These are phyloP conservation scores for Zygoascus flipseniorum DNA, from an alignment of 805 yeast species.

Conservation along the genomic window DNA sequence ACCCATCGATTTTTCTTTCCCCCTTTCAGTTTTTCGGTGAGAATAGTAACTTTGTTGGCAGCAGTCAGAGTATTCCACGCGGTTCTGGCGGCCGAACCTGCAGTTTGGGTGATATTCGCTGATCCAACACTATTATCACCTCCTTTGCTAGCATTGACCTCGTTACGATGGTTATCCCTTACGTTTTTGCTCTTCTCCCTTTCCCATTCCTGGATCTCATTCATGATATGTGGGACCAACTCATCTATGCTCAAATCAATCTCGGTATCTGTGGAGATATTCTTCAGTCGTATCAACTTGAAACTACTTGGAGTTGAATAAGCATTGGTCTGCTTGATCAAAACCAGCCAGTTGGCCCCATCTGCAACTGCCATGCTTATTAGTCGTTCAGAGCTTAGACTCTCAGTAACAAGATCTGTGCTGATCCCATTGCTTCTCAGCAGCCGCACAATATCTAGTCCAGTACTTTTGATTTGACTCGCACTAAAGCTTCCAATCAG, in stretches of 20 bases:
- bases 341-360: constrained; percentile 68
- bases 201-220: constrained; percentile 16
- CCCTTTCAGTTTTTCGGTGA: constrained; percentile 63
- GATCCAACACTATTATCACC: background rate
- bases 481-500: constrained; percentile 62
- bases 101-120: background rate
- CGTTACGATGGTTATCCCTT: background rate
- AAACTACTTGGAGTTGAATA: constrained; percentile 41
- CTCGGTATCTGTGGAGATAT: constrained; percentile 53
- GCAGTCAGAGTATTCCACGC: background rate
- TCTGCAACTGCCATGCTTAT: constrained; percentile 53
- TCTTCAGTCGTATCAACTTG: constrained; percentile 70
- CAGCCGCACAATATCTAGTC: constrained; percentile 51
- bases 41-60: constrained; percentile 32
- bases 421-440: constrained; percentile 75
- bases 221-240: constrained; percentile 38
- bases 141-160: background rate
- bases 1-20: constrained; percentile 69
- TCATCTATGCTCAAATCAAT: constrained; percentile 68
- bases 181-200: background rate
- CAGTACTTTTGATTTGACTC: constrained; percentile 46
- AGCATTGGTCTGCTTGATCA: constrained; percentile 60
- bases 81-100: background rate
- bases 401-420: constrained; percentile 48
- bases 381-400: constrained; percentile 51